Base-by-base conservation (phyloP, 164 flowering plant genomes). In the Magnolia officinalis region DNA sequence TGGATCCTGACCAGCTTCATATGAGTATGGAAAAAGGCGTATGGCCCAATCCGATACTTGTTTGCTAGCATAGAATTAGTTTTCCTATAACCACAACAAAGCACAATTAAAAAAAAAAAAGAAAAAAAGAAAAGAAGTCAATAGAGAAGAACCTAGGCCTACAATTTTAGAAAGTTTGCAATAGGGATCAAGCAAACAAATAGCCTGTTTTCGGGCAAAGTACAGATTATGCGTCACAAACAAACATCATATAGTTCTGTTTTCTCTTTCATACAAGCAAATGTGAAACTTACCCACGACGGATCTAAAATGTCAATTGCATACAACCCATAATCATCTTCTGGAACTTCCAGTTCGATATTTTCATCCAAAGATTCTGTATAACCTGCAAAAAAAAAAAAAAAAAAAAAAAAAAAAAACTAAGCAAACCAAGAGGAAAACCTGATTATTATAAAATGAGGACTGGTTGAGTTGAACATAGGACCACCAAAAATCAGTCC, bases 261-360 rank as follows among this genome's bases (percentile, higher is more conserved):
- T 37, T 37, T 37, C 45, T 37, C 45, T 37, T 37, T 37, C 45
- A 37, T 37, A 37, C 45, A 37, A 37, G 45, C 45, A 37, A 0
- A 37, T 37, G 45, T 19, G 20, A 66, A 79, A n/a, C 86, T 86
- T 81, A 93, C 98, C 81, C 72, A 64, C 1, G 96, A 86, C 2
- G 99, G 99, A 75, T 95, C 99, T 72, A 95, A 83, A 78, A 92
- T 90, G 81, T 95, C 98, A 75, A 95, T 90, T 37, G 99, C 99
- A 83, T 93, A 92, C 55, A 95, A 87, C 37, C 99, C 99, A 82
- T 86, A 77, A 80, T 93, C 98, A 82, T 90, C 94, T 16, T 91
- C 88, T 23, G 98, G 98, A 37, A 95, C 97, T 26, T 86, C 77
- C 78, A 95, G 78, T 58, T 93, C 96, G 70, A 72, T 73, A 51